A percentile compares a stretch with the other conserved stretches of the same genome.
phyloP scores from a whole-genome alignment of 164 flowering plant genomes.

The Stephania japonica region DNA sequence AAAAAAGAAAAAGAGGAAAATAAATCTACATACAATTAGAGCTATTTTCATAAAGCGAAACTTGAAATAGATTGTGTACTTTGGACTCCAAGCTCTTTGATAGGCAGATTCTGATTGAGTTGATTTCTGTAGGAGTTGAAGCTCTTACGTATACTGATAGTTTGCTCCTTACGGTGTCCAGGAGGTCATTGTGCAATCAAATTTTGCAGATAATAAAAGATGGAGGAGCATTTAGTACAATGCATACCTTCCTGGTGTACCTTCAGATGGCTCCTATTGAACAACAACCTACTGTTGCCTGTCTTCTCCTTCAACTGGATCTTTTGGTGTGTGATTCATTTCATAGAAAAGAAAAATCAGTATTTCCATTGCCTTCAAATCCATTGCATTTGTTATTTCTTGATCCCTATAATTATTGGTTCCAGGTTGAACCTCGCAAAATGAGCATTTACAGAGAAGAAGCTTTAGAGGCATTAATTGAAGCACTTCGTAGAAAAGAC shows the following conservation, averaged over 20 bases:
- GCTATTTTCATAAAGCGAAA: neutral
- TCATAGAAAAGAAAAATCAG: neutral
- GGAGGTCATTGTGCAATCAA: conserved; percentile 57
- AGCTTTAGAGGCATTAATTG: conserved; percentile 56
- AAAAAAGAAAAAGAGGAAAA: neutral
- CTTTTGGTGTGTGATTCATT: conserved; percentile 51
- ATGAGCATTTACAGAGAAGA: conserved; percentile 86
- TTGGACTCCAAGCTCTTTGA: neutral
- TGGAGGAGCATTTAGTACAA: conserved; percentile 72
- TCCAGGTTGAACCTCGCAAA: conserved; percentile 66
- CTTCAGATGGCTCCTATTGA: conserved; percentile 83
- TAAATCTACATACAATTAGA: no score
- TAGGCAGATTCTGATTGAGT: neutral
- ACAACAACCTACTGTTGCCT: conserved; percentile 56
- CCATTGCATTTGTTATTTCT: neutral
- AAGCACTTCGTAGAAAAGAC: conserved; percentile 52
- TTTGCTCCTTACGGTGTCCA: conserved; percentile 21
- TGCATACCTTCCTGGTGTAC: conserved; percentile 69
- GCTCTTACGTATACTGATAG: neutral
- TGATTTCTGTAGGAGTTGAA: neutral
- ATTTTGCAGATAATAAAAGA: conserved; percentile 54
- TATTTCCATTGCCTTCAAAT: neutral
- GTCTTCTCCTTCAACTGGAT: conserved; percentile 79
- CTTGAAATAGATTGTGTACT: neutral
- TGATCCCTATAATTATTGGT: conserved; percentile 7